Evolutionary conservation across 108 stramenopile genomes (phyloP), one percentile per base, ranked within the genome.

Genomic region (Pseudonitzschia multistriata): DNA sequence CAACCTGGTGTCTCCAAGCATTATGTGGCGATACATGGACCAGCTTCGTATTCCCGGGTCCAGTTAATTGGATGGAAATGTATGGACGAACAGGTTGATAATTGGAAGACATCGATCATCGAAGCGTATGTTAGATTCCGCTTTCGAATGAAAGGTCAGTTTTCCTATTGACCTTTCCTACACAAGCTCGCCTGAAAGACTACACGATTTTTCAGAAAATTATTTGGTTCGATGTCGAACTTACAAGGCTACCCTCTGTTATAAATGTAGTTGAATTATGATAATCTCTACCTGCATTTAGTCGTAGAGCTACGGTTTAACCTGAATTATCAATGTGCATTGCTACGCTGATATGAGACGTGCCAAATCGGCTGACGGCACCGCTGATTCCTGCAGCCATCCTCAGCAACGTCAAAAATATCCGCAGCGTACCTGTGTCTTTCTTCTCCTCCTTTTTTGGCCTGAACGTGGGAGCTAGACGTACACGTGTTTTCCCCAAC

Each of bases 1-100:
- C 77, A 81, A 47, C 39, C 55, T 91, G 8, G 73, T 86, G 22
- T 81, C 79, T 14, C 90, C 90, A 3, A 74, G 69, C 31, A 78
- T 86, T 45, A 35, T 91, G 53, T 88, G 83, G 83, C 62, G 90
- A 15, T 91, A 85, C 62, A 78, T 82, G 34, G 90, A 91, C 78
- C 87, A 88, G 53, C 76, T 88, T 2, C 74, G 87, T 7, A 88
- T 88, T 67, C 87, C 83, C 10, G 86, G 86, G 15, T 81, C 79
- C 21, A 76, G 57, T 7, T 86, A 68, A 59, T 15, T 17, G 42
- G 42, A 6, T 45, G 3, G 8, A 8, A 17, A 45, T n/a, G n/a
- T n/a, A n/a, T 45, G 42, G 42, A 45, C 11, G 42, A 13, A 13
- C 10, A 5, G 14, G 30, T 29, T 3, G 25, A 57, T 57, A 8